Conservation (phyloP, 257 asterid genomes). For the Fraxinus quadrangulata region DNA sequence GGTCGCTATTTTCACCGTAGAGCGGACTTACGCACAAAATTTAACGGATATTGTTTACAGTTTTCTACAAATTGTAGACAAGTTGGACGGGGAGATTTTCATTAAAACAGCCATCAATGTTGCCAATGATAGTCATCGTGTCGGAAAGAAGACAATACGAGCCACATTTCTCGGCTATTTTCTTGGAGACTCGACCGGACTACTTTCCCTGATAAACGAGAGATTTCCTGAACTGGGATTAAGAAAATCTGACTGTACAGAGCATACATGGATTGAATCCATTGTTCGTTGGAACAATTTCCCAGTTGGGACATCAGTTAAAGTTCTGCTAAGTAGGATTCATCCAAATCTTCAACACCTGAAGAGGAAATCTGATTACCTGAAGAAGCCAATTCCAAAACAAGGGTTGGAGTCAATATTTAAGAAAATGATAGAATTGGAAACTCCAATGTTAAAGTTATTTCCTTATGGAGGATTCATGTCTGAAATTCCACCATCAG, state of each 20-base stretch:
- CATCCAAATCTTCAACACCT: conserved; percentile 14
- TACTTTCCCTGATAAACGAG: conserved; percentile 3
- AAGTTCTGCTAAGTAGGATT: conserved; percentile 23
- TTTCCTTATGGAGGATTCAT: conserved; percentile 42
- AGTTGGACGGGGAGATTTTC: conserved; percentile 31
- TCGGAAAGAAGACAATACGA: conserved; percentile 10
- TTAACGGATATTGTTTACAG: conserved; percentile 19
- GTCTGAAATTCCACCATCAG: conserved; percentile 26
- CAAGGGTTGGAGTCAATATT: conserved; percentile 31
- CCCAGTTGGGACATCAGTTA: conserved; percentile 3
- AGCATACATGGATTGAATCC: conserved; percentile 31
- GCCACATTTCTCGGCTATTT: conserved; percentile 23
- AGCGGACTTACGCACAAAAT: conserved; percentile 26
- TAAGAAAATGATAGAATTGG: conserved; percentile 30
- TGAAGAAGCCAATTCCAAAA: conserved; percentile 28
- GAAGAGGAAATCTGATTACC: conserved; percentile 28
- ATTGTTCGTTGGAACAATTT: conserved; percentile 22
- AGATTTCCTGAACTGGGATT: conserved; percentile 33
- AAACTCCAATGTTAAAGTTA: conserved; percentile 28
- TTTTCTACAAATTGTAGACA: conserved; percentile 27
- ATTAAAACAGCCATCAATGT: conserved; percentile 30
- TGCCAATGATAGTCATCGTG: neutral
- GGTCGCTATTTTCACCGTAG: conserved; percentile 31
- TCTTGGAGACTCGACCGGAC: conserved; percentile 23
- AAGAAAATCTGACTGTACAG: conserved; percentile 2